Conservation (phyloP, 495 filamentous ascomycete genomes). For the Penicillium riverlandense region DNA sequence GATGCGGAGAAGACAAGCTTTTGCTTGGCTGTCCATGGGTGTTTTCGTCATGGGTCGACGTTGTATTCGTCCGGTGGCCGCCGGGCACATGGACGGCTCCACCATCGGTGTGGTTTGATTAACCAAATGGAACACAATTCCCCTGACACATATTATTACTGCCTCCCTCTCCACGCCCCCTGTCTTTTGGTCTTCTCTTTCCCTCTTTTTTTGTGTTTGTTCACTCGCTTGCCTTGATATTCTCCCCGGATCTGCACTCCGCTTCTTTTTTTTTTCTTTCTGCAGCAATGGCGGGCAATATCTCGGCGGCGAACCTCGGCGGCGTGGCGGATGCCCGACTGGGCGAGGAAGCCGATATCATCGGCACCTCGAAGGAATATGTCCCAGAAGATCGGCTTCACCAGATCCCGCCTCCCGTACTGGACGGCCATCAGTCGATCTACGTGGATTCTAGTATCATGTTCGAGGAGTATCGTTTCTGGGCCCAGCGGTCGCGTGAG, state of each 20-base stretch:
- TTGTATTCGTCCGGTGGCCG: too few species aligned
- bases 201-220: too few species aligned
- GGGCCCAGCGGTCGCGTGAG: slow-evolving; percentile 20
- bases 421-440: slow-evolving; percentile 2
- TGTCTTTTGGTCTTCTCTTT: too few species aligned
- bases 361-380: slow-evolving; percentile 10
- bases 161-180: neutral
- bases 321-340: slow-evolving; percentile 10
- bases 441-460: slow-evolving; percentile 19
- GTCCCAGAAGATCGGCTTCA: neutral
- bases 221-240: too few species aligned
- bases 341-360: slow-evolving; percentile 8
- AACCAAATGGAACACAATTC: too few species aligned
- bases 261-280: too few species aligned
- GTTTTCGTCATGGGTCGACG: too few species aligned
- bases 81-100: too few species aligned
- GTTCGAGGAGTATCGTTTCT: slow-evolving; percentile 28
- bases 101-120: too few species aligned
- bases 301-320: slow-evolving; percentile 10
- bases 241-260: too few species aligned
- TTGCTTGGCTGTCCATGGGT: neutral
- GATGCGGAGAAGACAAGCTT: slow-evolving; percentile 8
- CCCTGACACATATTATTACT: slow-evolving; percentile 50
- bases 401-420: slow-evolving; percentile 3
- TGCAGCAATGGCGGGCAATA: slow-evolving; percentile 4